Percentiles rank a stretch among this genome's conserved stretches.
phyloP scores from a whole-genome alignment of 73 alveolate genomes.

The Effrenium voratum region DNA sequence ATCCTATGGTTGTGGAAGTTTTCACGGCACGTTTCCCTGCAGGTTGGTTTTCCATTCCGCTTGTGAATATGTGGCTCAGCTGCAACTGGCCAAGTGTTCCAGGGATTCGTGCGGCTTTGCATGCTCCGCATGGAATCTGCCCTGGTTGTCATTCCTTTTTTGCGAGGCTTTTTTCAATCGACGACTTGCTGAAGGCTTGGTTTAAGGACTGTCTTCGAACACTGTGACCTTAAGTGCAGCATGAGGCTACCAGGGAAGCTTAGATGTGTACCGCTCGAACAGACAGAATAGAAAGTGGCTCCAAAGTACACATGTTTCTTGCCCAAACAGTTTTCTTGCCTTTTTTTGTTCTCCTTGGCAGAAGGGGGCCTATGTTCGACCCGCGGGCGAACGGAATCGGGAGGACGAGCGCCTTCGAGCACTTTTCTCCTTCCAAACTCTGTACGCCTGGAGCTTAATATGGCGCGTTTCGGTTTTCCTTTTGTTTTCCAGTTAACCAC shows the following conservation, averaged over 20 bases:
- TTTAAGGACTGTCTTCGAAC: constrained; percentile 10
- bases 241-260: not conserved
- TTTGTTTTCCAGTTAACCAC: too few relatives aligned
- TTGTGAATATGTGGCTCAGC: constrained; percentile 55
- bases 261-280: not conserved
- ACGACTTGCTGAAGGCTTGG: constrained; percentile 81
- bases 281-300: not conserved
- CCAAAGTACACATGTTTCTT: not conserved
- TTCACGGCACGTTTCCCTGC: too few relatives aligned
- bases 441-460: too few relatives aligned
- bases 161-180: constrained; percentile 64
- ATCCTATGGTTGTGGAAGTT: too few relatives aligned
- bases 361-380: not conserved
- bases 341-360: not conserved
- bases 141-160: not conserved
- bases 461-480: too few relatives aligned
- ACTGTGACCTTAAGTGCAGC: not conserved
- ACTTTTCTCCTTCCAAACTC: constrained; percentile 77
- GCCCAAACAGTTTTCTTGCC: too few relatives aligned
- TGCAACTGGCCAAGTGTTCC: not conserved
- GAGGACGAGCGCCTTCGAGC: constrained; percentile 78
- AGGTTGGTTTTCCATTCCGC: constrained; percentile 82
- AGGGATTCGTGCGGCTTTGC: not conserved
- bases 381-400: not conserved
- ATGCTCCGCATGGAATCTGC: not conserved